Base-by-base conservation (phyloP, 495 filamentous ascomycete species). In the Aspergillus haitiensis region DNA sequence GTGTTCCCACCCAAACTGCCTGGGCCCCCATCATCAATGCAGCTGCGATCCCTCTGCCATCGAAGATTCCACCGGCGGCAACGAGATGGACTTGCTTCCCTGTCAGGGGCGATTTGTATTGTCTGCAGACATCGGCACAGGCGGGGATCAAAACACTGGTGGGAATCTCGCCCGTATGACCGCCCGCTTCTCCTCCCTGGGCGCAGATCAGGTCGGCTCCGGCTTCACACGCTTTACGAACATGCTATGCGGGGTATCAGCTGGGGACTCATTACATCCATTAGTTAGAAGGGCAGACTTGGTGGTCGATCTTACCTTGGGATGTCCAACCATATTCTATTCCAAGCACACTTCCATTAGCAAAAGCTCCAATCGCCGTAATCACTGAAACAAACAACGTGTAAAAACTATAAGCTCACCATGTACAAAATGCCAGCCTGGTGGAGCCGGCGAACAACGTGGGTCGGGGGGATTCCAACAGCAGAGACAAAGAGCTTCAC, bases 291-390 rank as follows among this genome's bases (percentile, higher is more conserved):
- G n/a, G n/a, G n/a, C n/a, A n/a, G n/a, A n/a, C n/a, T n/a, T n/a
- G n/a, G n/a, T n/a, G n/a, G n/a, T n/a, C n/a, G n/a, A n/a, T 10
- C 37, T 5, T n/a, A 40, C 37, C 37, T 46, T 98, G 62, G 93
- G 94, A 83, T 97, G 93, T 58, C 93, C 93, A 71, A 98, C 93
- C 94, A 98, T 98, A 85, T 98, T 98, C 94, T 40, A 40, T 2
- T n/a, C 37, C 37, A n/a, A n/a, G n/a, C n/a, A n/a, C n/a, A n/a
- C n/a, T n/a, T n/a, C n/a, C n/a, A n/a, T n/a, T n/a, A n/a, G n/a
- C n/a, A n/a, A n/a, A n/a, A n/a, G n/a, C n/a, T n/a, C n/a, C n/a
- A n/a, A n/a, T n/a, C n/a, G n/a, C n/a, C n/a, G n/a, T n/a, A n/a
- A n/a, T n/a, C n/a, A n/a, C n/a, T n/a, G n/a, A n/a, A n/a, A n/a